A percentile compares a stretch with the other conserved stretches of the same genome.
Conservation (phyloP, 768 basidiomycete species). For the Mycena olivaceomarginata region DNA sequence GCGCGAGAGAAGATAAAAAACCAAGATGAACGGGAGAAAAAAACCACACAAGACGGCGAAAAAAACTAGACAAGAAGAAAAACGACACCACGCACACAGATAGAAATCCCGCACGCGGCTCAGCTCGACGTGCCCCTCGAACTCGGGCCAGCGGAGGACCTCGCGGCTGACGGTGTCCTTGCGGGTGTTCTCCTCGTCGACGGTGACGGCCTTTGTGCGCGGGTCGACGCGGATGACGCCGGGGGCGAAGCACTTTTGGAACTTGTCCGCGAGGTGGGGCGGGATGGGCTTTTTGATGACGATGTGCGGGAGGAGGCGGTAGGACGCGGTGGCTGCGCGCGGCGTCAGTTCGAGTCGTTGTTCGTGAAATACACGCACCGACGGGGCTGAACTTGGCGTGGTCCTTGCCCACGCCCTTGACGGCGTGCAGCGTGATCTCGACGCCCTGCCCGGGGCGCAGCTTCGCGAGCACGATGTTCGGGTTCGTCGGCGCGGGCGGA, state of each 20-base stretch:
- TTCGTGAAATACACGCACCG: conserved; percentile 67
- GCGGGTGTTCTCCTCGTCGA: conserved; percentile 80
- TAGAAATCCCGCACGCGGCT: conserved; percentile 94
- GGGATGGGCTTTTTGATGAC: conserved; percentile 86
- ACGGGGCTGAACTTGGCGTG: conserved; percentile 99
- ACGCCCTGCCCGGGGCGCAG: conserved; percentile 93
- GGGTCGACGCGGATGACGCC: conserved; percentile 84
- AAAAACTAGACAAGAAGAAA: too few species aligned
- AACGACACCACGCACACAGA: too few species aligned
- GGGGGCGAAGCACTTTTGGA: conserved; percentile 91
- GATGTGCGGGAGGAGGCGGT: conserved; percentile 93
- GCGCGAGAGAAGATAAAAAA: too few species aligned
- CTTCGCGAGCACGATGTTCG: conserved; percentile 93
- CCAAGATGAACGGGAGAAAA: too few species aligned
- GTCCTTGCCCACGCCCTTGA: conserved; percentile 95
- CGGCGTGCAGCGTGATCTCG: conserved; percentile 90
- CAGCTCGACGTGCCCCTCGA: conserved; percentile 88
- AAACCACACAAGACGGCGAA: too few species aligned
- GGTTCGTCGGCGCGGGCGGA: conserved; percentile 81
- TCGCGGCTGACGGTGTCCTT: conserved; percentile 95
- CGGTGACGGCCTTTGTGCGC: conserved; percentile 73
- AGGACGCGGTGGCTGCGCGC: conserved; percentile 91
- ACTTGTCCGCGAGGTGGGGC: conserved; percentile 84
- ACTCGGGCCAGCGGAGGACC: conserved; percentile 94
- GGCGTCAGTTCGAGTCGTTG: neutral